Evolutionary conservation across 176 grass and related monocot genomes (phyloP), one percentile per base, ranked within the genome.

Genomic region (Aegilops tauschii): DNA sequence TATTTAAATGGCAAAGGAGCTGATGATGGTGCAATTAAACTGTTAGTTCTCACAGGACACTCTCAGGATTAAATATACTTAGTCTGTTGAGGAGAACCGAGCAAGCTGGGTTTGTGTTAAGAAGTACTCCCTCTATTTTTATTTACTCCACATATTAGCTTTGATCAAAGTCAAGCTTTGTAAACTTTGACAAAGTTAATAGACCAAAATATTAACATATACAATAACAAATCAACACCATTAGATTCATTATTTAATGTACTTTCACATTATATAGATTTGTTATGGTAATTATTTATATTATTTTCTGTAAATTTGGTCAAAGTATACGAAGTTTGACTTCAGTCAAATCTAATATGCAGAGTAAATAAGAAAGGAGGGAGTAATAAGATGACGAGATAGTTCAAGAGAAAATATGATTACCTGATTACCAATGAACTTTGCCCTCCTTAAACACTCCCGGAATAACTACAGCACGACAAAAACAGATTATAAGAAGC

Each of bases 341-440:
- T 30, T 30, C 30, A 30, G 30, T 30, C 30, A 30, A 30, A 30
- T 30, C 30, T 30, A 30, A 30, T 30, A 30, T 30, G 30, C 30
- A 30, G 30, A 30, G 30, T 30, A 30, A 30, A 30, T 30, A 30
- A 30, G 30, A 32, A 32, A 1, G 31, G 31, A 32, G 31, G 31
- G 31, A 32, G 31, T 3, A 77, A 72, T 0, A 74, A n/a, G n/a
- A 39, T 58, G 40, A 11, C 11, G 9, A 86, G n/a, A 52, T 35
- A 49, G 6, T 62, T 25, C 13, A 85, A 61, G n/a, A 29, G 61
- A 74, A 69, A 79, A 76, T 28, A 80, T 18, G 14, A 12, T 45
- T 80, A 93, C 93, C 90, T 93, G 88, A 89, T 88, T 89, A 5
- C 93, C 93, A 80, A 95, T 82, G 82, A 79, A 95, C 52, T 76